Evolutionary conservation across 2,329 filamentous ascomycete species (phyloP).

Genomic region (Fusarium luffae): DNA sequence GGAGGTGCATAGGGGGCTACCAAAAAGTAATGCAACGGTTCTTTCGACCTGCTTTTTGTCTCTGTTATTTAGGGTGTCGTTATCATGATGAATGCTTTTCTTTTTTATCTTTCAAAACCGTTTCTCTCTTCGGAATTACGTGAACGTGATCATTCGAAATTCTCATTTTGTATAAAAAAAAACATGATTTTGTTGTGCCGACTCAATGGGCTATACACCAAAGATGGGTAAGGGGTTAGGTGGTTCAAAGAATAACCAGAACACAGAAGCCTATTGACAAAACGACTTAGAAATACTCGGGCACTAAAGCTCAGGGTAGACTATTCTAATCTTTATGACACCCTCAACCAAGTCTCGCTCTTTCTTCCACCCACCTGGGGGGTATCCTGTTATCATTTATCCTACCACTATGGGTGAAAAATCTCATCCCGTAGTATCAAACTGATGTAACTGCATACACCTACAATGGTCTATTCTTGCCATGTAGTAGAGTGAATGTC

Average conservation of each 20-base stretch:
- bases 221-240: too few species aligned
- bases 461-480: neutral
- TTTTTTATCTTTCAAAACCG: slow-evolving; percentile 35
- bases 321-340: too few species aligned
- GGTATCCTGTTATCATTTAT: too few species aligned
- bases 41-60: slow-evolving; percentile 49
- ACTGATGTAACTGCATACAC: neutral
- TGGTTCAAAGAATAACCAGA: too few species aligned
- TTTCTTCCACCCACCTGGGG: too few species aligned
- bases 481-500: neutral
- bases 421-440: neutral
- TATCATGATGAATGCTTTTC: slow-evolving; percentile 49
- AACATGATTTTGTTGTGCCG: neutral
- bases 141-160: neutral
- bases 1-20: slow-evolving; percentile 52
- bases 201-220: neutral
- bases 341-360: too few species aligned
- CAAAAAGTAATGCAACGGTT: slow-evolving; percentile 58
- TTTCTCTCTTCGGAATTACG: neutral
- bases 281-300: too few species aligned
- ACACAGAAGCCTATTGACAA: too few species aligned
- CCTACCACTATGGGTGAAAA: neutral
- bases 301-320: too few species aligned
- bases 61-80: slow-evolving; percentile 53
- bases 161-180: neutral